Evolutionary conservation across 192 early-diverging fungal genomes (phyloP).

Genomic region (Haplosporangium gracile): DNA sequence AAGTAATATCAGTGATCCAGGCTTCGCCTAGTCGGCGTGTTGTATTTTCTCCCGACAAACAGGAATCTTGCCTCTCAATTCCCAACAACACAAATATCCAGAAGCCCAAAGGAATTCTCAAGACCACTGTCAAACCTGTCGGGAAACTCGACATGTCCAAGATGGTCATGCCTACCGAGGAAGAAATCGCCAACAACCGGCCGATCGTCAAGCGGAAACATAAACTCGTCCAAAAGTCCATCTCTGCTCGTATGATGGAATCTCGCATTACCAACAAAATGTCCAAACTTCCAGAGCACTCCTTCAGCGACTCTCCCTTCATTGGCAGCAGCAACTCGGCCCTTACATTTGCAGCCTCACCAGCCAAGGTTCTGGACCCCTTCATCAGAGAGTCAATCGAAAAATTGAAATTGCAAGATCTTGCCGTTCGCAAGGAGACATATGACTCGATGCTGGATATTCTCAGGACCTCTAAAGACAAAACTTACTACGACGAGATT

Average conservation of each 20-base stretch:
- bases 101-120: constrained; percentile 32
- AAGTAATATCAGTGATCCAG: constrained; percentile 26
- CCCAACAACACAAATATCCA: neutral
- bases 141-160: neutral
- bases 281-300: neutral
- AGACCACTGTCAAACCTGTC: constrained; percentile 5
- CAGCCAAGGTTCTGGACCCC: neutral
- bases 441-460: constrained; percentile 19
- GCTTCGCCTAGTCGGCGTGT: constrained; percentile 42
- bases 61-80: constrained; percentile 18
- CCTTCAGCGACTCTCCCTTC: neutral
- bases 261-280: neutral
- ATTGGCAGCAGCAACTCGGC: neutral
- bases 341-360: neutral
- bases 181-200: neutral
- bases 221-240: neutral
- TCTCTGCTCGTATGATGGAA: neutral
- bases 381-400: neutral
- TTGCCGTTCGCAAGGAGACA: neutral
- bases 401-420: constrained; percentile 14
- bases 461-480: constrained; percentile 15
- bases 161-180: neutral
- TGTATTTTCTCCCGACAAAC: constrained; percentile 39
- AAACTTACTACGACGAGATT: neutral
- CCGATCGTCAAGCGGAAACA: constrained; percentile 6